Evolutionary conservation across 2,329 filamentous ascomycete genomes (phyloP).

Genomic region (Cercospora sp.): DNA sequence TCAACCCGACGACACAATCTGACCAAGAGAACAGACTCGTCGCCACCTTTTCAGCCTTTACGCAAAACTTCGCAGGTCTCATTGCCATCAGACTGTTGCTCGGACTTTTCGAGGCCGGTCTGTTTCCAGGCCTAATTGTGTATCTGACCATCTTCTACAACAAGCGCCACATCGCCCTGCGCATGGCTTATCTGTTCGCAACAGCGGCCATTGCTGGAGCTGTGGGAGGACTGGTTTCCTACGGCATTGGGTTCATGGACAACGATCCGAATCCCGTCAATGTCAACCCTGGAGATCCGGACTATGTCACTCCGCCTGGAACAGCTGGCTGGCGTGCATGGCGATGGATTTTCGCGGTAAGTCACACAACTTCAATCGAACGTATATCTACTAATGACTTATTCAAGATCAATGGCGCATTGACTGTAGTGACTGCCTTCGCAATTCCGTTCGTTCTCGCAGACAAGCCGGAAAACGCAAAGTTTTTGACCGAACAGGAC

Average conservation of each 20-base stretch:
- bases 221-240: conserved; percentile 69
- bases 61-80: conserved; percentile 14
- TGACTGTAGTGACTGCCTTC: conserved; percentile 55
- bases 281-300: neutral
- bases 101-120: conserved; percentile 24
- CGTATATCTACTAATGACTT: neutral
- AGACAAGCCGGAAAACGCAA: conserved; percentile 63
- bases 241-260: conserved; percentile 70
- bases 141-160: conserved; percentile 77
- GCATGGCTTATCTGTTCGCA: conserved; percentile 71
- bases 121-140: conserved; percentile 16
- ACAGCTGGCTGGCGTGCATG: conserved; percentile 54
- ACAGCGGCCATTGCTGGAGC: conserved; percentile 69
- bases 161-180: conserved; percentile 67
- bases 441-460: conserved; percentile 59
- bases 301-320: neutral
- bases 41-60: conserved; percentile 14
- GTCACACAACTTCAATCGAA: neutral
- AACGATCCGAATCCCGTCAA: neutral
- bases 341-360: conserved; percentile 65
- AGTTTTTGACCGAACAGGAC: conserved; percentile 60
- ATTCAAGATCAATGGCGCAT: conserved; percentile 53
- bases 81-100: conserved; percentile 19
- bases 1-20: neutral
- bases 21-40: neutral